phyloP scores from a whole-genome alignment of 1,139 yeast genomes.

The Sugiyamaella neomexicana region DNA sequence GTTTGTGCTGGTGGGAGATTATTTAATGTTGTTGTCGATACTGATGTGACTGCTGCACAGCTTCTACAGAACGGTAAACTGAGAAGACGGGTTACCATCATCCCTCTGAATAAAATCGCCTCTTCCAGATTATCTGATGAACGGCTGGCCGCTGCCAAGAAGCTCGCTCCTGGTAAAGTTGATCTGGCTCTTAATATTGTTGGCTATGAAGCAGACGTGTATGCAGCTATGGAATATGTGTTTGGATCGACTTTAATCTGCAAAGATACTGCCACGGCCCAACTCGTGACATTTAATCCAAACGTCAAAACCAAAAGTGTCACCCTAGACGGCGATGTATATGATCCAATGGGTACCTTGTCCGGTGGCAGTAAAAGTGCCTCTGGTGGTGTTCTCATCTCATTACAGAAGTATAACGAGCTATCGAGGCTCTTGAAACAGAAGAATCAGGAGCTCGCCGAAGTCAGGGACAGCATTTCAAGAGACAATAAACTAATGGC shows the following conservation, averaged over 20 bases:
- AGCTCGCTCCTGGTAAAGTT: constrained; percentile 76
- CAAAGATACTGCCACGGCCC: constrained; percentile 83
- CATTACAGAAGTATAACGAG: constrained; percentile 68
- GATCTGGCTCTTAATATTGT: constrained; percentile 82
- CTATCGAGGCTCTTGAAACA: constrained; percentile 46
- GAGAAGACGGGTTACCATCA: constrained; percentile 81
- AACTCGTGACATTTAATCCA: constrained; percentile 82
- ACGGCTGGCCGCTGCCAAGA: constrained; percentile 54
- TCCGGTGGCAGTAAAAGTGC: constrained; percentile 88
- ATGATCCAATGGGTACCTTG: constrained; percentile 93
- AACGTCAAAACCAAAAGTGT: constrained; percentile 80
- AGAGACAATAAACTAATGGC: constrained; percentile 51
- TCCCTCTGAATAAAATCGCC: constrained; percentile 84
- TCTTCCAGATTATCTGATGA: constrained; percentile 46
- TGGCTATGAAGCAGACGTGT: constrained; percentile 67
- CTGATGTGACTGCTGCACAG: constrained; percentile 78
- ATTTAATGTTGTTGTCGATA: constrained; percentile 89
- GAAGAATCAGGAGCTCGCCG: constrained; percentile 46
- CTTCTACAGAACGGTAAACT: constrained; percentile 76
- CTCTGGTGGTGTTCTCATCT: constrained; percentile 57
- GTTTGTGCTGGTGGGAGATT: constrained; percentile 92
- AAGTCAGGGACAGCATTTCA: constrained; percentile 46
- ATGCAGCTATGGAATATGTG: constrained; percentile 85
- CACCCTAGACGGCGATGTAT: constrained; percentile 89
- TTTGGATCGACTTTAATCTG: constrained; percentile 89